Evolutionary conservation across 148 eudicot species (phyloP), one percentile per base, ranked within the genome.

Genomic region (Camellia lanceoleosa): DNA sequence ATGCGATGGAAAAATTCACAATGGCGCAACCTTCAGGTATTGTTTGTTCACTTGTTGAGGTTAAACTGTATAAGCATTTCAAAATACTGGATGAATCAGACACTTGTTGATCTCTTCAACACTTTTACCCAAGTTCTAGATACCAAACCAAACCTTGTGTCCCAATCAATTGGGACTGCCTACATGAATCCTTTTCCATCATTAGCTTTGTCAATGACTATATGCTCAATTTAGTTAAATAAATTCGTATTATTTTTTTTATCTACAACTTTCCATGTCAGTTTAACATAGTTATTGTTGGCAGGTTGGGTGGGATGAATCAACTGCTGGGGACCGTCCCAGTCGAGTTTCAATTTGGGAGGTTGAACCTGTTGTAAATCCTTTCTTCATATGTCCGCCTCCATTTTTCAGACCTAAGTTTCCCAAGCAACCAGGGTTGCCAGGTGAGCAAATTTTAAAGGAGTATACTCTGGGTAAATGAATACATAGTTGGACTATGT

Each of bases 301-400:
- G 60, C 81, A 96, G 98, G 99, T 95, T 83, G 99, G 99, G 68
- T 95, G 99, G 99, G 99, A 95, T 86, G 99, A 95, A 85, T 95
- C 99, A 72, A 90, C 98, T 68, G 94, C 98, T 58, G 99, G 98
- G 70, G 99, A 92, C 58, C 98, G 97, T 79, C 99, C 99, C 30
- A 85, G 86, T 80, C 92, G 99, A 78, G 99, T 95, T 81, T 95
- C 98, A 65, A 88, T 93, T 44, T 95, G 99, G 99, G 99, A 95
- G 44, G 87, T 93, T 70, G 99, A 95, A 83, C 99, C 98, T 52
- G 98, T 95, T 81, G 92, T 95, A 52, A 92, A 98, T 71, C 98
- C 99, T 60, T 95, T 95, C 82, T 95, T 92, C 89, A 92, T 95
- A 78, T 95, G 99, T 41, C 99, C 99, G 49, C 99, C 99, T 42